Evolutionary conservation across 208 protist species (phyloP).

Genomic region (Leishmania tropica): DNA sequence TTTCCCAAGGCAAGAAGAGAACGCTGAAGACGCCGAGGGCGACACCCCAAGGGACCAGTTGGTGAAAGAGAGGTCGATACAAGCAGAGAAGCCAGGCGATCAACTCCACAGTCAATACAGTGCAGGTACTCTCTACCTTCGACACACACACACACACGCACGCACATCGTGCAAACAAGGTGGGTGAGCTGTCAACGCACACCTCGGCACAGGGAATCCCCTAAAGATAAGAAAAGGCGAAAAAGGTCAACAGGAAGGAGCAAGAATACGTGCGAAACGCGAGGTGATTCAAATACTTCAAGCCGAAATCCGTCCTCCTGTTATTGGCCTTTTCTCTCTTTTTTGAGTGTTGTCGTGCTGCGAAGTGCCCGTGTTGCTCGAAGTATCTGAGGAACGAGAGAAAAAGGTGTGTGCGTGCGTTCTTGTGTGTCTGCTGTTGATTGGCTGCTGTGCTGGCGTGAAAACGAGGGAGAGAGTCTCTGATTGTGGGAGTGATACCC

Average conservation of each 20-base stretch:
- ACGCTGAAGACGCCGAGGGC: neutral
- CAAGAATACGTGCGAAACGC: neutral
- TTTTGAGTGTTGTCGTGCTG: neutral
- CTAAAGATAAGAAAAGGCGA: neutral
- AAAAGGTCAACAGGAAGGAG: neutral
- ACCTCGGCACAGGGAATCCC: too few species aligned
- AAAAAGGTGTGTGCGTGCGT: neutral
- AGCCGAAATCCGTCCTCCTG: neutral
- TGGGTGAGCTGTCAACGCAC: neutral
- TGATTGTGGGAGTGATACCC: neutral
- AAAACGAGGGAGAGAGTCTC: neutral
- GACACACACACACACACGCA: neutral
- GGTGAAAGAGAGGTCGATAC: neutral
- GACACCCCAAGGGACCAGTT: neutral
- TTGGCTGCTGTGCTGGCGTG: neutral
- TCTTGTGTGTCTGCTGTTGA: neutral
- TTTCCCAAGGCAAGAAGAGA: neutral
- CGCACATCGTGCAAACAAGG: neutral
- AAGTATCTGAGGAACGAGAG: neutral
- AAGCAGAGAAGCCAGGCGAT: neutral
- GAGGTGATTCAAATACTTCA: neutral
- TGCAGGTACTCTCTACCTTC: neutral
- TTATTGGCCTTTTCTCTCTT: neutral
- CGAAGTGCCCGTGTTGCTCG: neutral
- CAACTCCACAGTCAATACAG: neutral